A percentile compares a stretch with the other conserved stretches of the same genome.
Evolutionary conservation across 495 filamentous ascomycete species (phyloP).

Genomic region (Poronia punctata): DNA sequence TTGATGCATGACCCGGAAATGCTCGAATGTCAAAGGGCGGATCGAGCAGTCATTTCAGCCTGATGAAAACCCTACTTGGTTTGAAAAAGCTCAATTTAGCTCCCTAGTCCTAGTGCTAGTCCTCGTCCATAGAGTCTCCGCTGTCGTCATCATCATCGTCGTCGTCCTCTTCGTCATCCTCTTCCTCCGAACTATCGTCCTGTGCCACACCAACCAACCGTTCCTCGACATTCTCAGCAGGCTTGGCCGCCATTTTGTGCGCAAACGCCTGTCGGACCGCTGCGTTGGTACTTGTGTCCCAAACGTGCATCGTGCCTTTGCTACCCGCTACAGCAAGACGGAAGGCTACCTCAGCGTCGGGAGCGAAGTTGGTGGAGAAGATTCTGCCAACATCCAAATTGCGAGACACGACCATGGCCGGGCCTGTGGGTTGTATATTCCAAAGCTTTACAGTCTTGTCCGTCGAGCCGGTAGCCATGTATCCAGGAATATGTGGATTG

Average conservation of each 20-base stretch:
- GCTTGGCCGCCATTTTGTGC: slow-evolving; percentile 48
- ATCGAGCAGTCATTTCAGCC: slow-evolving; percentile 5
- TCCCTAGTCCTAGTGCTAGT: slow-evolving; percentile 32
- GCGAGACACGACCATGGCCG: slow-evolving; percentile 82
- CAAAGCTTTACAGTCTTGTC: slow-evolving; percentile 96
- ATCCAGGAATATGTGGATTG: slow-evolving; percentile 81
- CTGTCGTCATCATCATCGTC: slow-evolving; percentile 35
- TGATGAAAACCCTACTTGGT: slow-evolving; percentile 1
- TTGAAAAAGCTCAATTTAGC: no score
- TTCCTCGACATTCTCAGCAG: slow-evolving; percentile 64
- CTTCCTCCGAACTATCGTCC: slow-evolving; percentile 48
- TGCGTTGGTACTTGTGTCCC: slow-evolving; percentile 93
- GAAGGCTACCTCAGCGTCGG: slow-evolving; percentile 84
- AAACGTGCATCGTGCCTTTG: slow-evolving; percentile 88
- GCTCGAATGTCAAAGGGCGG: no score
- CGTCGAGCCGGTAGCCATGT: slow-evolving; percentile 83
- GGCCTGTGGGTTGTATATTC: slow-evolving; percentile 74
- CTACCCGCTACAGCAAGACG: slow-evolving; percentile 88
- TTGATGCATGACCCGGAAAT: no score
- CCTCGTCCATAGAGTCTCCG: slow-evolving; percentile 91
- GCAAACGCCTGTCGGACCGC: slow-evolving; percentile 86
- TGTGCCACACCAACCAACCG: slow-evolving; percentile 65
- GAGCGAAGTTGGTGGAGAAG: slow-evolving; percentile 83
- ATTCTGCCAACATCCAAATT: slow-evolving; percentile 92
- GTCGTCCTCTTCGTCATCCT: slow-evolving; percentile 52